Evolutionary conservation across 305 asterid species (phyloP), one percentile per base, ranked within the genome.

Genomic region (Fraxinus velutina): DNA sequence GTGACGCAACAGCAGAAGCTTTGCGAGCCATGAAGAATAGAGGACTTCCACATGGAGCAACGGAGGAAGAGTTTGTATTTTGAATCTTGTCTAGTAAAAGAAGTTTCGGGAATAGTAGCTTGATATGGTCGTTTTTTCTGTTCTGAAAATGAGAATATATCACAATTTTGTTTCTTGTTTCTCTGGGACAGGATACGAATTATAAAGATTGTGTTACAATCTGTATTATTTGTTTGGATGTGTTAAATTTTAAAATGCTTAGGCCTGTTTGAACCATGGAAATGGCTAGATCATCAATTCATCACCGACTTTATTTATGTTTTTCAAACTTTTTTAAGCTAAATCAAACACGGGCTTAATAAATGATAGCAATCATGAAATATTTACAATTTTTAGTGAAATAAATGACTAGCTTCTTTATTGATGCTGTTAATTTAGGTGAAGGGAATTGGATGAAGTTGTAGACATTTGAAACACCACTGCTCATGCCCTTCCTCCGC

Each of bases 51-150:
- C 83, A 83, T 19, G 95, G 83, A 76, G 80, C 86, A 29, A 71
- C 81, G 10, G 96, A 89, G 82, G 97, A 89, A 76, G 96, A 95
- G 89, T 92, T 95, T 82, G 96, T 88, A 76, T 86, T 90, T 82
- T 90, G 83, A 89, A 19, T 24, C 15, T 33, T 71, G 76, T 71
- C 36, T 66, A 24, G 27, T 66, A 27, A 66, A 24, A 24, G 3
- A 27, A 66, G 36, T 9, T 15, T 33, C 33, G 76, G 76, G 17
- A 71, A 71, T 32, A 71, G 13, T 33, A 32, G 6, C 76, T 71
- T 71, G 44, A 33, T 32, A 1, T 30, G 3, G 24, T 6, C 44
- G 4, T 33, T 30, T 33, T 33, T 71, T n/a, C 22, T n/a, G 44
- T 32, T 27, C 42, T 33, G 24, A n/a, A 30, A 30, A 70, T 70